Conservation (phyloP, 164 flowering plant species). For the Aristolochia californica region DNA sequence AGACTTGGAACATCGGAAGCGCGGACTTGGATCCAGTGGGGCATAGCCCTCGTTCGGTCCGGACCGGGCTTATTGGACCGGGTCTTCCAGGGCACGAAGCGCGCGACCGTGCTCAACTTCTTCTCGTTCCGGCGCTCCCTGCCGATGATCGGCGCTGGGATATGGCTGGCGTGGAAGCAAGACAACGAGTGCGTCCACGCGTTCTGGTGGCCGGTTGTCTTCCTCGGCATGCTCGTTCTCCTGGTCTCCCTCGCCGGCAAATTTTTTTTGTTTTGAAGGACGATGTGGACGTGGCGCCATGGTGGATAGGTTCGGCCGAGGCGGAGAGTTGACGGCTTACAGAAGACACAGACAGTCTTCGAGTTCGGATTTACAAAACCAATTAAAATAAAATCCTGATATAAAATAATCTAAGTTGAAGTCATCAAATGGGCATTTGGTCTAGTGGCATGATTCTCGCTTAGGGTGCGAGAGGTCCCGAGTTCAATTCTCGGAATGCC, state of each 20-base stretch:
- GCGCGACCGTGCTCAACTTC: constrained; percentile 68
- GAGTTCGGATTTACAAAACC: no score
- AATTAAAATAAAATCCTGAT: no score
- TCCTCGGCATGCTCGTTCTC: constrained; percentile 64
- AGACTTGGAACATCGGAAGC: no score
- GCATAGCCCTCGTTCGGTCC: no score
- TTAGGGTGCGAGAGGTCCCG: constrained; percentile 98
- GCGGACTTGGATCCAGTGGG: no score
- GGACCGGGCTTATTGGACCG: no score
- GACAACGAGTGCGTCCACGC: constrained; percentile 69
- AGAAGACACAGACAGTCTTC: no score
- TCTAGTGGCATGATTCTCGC: constrained; percentile 99
- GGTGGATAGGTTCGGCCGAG: no score
- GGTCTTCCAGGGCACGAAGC: constrained; percentile 62
- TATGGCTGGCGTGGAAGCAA: constrained; percentile 76
- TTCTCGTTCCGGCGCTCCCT: constrained; percentile 68
- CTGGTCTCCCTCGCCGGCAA: constrained; percentile 68
- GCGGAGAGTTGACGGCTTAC: no score
- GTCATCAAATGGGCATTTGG: constrained; percentile 59
- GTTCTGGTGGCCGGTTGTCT: constrained; percentile 70
- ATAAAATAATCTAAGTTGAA: no score
- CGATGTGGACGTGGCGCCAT: no score
- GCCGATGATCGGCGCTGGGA: constrained; percentile 67
- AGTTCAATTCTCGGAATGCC: constrained; percentile 39
- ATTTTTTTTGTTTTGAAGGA: no score